Percentiles rank a stretch among this genome's conserved stretches.
Conservation (phyloP, 345 rosid species). For the Hevea brasiliensis region DNA sequence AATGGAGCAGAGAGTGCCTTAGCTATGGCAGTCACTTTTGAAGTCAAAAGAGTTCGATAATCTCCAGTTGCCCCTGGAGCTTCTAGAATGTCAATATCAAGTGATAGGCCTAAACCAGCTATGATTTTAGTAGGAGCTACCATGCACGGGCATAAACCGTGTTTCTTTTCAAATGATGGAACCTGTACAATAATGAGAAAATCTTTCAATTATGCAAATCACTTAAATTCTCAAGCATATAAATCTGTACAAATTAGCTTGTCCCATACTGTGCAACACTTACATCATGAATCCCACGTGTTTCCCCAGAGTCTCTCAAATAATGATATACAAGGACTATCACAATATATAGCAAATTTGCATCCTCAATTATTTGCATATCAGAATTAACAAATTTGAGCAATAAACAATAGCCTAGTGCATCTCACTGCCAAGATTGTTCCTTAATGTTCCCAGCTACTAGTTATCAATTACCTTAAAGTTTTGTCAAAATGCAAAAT, state of each 20-base stretch:
- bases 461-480: neutral
- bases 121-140: slow-evolving; percentile 98
- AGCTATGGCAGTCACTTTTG: slow-evolving; percentile 76
- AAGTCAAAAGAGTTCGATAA: slow-evolving; percentile 81
- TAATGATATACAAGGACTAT: neutral
- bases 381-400: neutral
- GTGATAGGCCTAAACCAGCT: slow-evolving; percentile 90
- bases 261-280: neutral
- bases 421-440: neutral
- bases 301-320: neutral
- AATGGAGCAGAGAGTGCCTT: slow-evolving; percentile 78
- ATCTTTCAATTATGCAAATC: neutral
- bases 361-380: neutral
- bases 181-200: slow-evolving; percentile 43
- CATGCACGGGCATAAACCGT: slow-evolving; percentile 92
- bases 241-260: neutral
- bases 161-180: slow-evolving; percentile 70
- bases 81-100: slow-evolving; percentile 85
- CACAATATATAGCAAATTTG: neutral
- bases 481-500: neutral
- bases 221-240: neutral
- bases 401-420: neutral
- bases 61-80: slow-evolving; percentile 98
- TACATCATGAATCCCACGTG: neutral
- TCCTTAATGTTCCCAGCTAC: neutral